Evolutionary conservation across 2,329 filamentous ascomycete genomes (phyloP).

Genomic region (Diplocarpon mali): DNA sequence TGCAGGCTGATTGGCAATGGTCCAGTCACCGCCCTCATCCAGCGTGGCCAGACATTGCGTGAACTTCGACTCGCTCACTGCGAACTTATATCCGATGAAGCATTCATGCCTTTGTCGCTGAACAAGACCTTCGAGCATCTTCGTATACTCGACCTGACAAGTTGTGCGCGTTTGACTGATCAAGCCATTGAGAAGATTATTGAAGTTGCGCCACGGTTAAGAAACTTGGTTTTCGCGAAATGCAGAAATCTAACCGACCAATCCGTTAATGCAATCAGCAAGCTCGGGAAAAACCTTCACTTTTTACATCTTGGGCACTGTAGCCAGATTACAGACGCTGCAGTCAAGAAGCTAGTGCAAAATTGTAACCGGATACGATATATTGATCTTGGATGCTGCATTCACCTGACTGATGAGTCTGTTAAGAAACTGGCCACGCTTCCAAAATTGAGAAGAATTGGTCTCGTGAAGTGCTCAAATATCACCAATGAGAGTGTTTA

Average conservation of each 20-base stretch:
- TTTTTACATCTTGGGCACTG: constrained; percentile 96
- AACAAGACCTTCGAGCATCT: constrained; percentile 71
- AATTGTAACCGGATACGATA: constrained; percentile 90
- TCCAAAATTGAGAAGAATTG: constrained; percentile 89
- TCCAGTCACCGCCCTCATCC: constrained; percentile 71
- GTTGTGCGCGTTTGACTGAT: constrained; percentile 74
- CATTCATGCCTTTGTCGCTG: constrained; percentile 68
- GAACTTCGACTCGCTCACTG: constrained; percentile 84
- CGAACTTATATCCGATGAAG: constrained; percentile 71
- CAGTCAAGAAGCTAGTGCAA: constrained; percentile 73
- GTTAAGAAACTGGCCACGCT: constrained; percentile 74
- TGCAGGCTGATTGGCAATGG: constrained; percentile 72
- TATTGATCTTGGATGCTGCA: constrained; percentile 95
- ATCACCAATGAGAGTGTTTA: constrained; percentile 88
- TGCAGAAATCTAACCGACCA: constrained; percentile 86
- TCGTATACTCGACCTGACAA: constrained; percentile 87
- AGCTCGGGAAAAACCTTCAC: constrained; percentile 88
- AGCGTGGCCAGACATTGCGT: constrained; percentile 70
- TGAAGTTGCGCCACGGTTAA: constrained; percentile 70
- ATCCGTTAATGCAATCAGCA: constrained; percentile 77
- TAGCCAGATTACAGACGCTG: constrained; percentile 77
- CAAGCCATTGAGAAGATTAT: constrained; percentile 83
- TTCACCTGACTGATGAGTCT: constrained; percentile 75
- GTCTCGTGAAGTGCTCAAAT: constrained; percentile 81
- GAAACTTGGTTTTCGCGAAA: constrained; percentile 90